These are phyloP conservation scores for Penstemon davidsonii DNA, from an alignment of 257 asterid species.

Conservation along the genomic window DNA sequence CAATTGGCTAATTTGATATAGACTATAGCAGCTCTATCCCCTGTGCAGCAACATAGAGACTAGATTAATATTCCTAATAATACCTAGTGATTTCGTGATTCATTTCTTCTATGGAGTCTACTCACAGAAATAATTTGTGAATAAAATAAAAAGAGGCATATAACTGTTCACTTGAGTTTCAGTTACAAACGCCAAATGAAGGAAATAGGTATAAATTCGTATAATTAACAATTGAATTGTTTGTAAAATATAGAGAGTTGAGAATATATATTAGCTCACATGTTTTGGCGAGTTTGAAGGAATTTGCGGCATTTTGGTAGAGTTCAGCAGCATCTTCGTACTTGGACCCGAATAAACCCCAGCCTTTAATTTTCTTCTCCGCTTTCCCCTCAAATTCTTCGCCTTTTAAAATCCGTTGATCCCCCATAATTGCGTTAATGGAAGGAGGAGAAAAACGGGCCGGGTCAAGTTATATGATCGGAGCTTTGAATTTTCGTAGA, in stretches of 20 bases:
- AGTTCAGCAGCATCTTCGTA: constrained; percentile 51
- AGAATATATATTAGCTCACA: constrained; percentile 19
- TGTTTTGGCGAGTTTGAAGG: constrained; percentile 47
- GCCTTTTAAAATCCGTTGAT: constrained; percentile 33
- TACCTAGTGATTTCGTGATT: no score
- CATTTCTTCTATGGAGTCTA: no score
- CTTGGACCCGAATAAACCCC: constrained; percentile 42
- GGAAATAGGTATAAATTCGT: no score
- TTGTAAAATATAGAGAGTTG: no score
- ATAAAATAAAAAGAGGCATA: no score
- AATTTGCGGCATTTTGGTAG: constrained; percentile 42
- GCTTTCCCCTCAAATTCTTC: constrained; percentile 49
- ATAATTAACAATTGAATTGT: no score
- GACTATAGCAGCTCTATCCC: constrained; percentile 49
- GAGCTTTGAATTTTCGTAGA: constrained; percentile 11
- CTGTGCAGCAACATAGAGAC: constrained; percentile 19
- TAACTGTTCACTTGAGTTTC: no score
- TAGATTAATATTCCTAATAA: no score
- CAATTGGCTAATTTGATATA: constrained; percentile 46
- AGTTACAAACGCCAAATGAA: no score
- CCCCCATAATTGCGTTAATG: constrained; percentile 28
- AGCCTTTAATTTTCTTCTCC: constrained; percentile 41
- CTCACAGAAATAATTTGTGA: no score
- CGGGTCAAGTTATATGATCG: constrained; percentile 3
- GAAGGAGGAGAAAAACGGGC: constrained; percentile 13